Conservation (phyloP, 2,329 filamentous ascomycete species). For the Fusarium denticulatum region DNA sequence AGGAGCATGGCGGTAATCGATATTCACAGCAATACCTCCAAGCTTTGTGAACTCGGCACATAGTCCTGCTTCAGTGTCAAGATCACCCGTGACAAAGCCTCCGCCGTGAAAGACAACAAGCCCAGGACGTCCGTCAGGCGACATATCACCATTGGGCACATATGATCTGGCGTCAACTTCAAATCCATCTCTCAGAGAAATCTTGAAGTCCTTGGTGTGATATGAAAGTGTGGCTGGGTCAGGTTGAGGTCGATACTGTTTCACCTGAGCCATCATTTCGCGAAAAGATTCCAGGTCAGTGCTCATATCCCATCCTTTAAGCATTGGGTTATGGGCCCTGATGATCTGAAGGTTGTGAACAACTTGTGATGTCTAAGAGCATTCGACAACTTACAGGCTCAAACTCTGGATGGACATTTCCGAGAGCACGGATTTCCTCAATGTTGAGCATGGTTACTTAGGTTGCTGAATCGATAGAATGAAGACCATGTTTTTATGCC, state of each 20-base stretch:
- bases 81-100: conserved; percentile 40
- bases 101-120: conserved; percentile 45
- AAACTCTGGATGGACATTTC: conserved; percentile 32
- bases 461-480: neutral
- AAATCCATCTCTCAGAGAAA: conserved; percentile 36
- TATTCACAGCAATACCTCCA: conserved; percentile 41
- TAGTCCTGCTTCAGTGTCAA: conserved; percentile 39
- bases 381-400: conserved; percentile 9
- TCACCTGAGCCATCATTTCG: conserved; percentile 25
- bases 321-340: conserved; percentile 28
- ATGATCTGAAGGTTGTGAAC: conserved; percentile 19
- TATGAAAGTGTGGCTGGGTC: conserved; percentile 31
- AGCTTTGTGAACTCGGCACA: conserved; percentile 41
- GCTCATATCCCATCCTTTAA: conserved; percentile 34
- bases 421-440: conserved; percentile 39
- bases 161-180: conserved; percentile 37
- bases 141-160: conserved; percentile 21
- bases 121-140: conserved; percentile 33
- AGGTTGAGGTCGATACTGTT: conserved; percentile 9
- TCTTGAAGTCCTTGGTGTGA: conserved; percentile 33
- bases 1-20: conserved; percentile 44
- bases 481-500: neutral
- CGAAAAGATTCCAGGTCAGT: conserved; percentile 39
- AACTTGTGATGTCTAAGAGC: neutral
- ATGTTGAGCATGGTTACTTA: conserved; percentile 37